Base-by-base conservation (phyloP, 768 basidiomycete species). In the Lactarius hengduanensis region DNA sequence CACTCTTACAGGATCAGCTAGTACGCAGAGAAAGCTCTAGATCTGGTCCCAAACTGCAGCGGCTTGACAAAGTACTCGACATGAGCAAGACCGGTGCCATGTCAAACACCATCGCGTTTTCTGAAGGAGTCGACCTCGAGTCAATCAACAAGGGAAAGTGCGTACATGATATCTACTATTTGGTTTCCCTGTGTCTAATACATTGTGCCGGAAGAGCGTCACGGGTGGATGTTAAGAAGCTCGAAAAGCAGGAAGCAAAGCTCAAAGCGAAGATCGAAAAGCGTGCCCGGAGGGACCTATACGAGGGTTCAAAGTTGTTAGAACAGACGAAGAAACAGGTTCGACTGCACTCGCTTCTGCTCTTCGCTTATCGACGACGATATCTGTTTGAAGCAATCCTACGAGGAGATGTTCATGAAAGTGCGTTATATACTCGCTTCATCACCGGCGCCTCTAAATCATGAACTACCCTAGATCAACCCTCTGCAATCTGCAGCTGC, bases 371-470 rank as follows among this genome's bases (percentile, higher is more conserved):
- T 43, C 59, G 50, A 20, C 53, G 30, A 41, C 38, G 43, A 20
- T 47, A 26, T 66, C 38, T 56, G 20, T 72, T 20, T 43, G n/a
- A 63, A 98, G 89, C 94, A 98, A 91, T 86, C 89, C 22, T 98
- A 98, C 78, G 96, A 98, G 74, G 97, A 99, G 74, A 89, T 99
- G 87, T 99, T 95, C 79, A 92, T 99, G 92, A 94, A 97, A 83
- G 94, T 88, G 61, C 60, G 64, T 10, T 34, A 16, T 34, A 28
- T 55, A 5, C 22, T 26, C 47, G n/a, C 47, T 26, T 60, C 38
- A 26, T 18, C 26, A 11, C 13, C 43, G 58, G 22, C 60, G 36
- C 54, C 55, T 16, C 50, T 32, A 45, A 60, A 30, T 55, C 30
- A 58, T 22, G 41, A 22, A 13, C 2, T 41, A 45, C 43, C 38